Evolutionary conservation across 202 grass and related monocot genomes (phyloP).

Genomic region (Saccharum hybrid): DNA sequence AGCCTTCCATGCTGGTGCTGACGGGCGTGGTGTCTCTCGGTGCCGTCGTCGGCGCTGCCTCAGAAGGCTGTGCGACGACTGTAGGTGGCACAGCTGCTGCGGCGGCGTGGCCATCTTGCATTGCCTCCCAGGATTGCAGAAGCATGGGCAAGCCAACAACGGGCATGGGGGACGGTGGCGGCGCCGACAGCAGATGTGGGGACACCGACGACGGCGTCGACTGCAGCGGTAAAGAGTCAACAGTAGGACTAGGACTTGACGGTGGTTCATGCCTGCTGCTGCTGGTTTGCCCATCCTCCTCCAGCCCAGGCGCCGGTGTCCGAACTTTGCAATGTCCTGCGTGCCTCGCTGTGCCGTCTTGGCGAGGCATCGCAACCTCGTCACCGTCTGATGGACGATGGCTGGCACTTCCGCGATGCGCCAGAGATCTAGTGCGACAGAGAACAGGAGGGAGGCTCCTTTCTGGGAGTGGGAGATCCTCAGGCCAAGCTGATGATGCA

Average conservation of each 20-base stretch:
- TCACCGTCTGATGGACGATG: not conserved
- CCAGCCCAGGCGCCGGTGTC: not conserved
- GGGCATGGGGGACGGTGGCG: slow-evolving; percentile 24
- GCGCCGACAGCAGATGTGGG: slow-evolving; percentile 26
- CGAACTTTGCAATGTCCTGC: not conserved
- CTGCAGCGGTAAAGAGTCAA: not conserved
- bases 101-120: not conserved
- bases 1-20: too few species aligned
- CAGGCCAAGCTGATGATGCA: not conserved
- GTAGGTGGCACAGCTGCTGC: not conserved
- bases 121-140: slow-evolving; percentile 18
- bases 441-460: slow-evolving; percentile 44
- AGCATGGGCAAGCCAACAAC: slow-evolving; percentile 40
- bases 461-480: slow-evolving; percentile 26
- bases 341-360: not conserved
- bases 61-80: not conserved
- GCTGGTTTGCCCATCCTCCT: not conserved
- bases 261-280: not conserved
- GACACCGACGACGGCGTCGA: slow-evolving; percentile 7
- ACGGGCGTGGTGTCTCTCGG: too few species aligned
- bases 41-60: not conserved
- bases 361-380: not conserved
- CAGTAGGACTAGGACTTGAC: slow-evolving; percentile 5
- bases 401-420: not conserved
- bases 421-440: slow-evolving; percentile 29